Evolutionary conservation across 2,329 filamentous ascomycete genomes (phyloP), one percentile per base, ranked within the genome.

Genomic region (Talaromyces sp.): DNA sequence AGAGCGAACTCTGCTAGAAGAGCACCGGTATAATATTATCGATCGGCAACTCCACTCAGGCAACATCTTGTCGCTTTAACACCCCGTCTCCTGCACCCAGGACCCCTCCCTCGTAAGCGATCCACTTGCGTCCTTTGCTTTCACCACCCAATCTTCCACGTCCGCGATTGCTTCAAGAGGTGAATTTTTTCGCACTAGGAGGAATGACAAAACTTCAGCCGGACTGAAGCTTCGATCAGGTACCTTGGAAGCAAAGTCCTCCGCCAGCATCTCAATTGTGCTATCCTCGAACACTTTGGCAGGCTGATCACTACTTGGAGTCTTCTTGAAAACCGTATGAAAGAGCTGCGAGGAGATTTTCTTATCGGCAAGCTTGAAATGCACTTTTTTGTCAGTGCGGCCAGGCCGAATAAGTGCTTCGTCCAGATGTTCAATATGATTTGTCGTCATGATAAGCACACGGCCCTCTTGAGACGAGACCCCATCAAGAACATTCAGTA

Each of bases 401-500:
- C 89, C 88, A 0, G 89, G 88, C 0, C 89, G 80, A 45, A 91
- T 86, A 5, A 94, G 79, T 0, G 88, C 89, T 41, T 86, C 81
- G 65, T 92, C 89, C 0, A 93, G 81, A 13, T 82, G 79, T 62
- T 92, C 86, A 2, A 87, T 86, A 54, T 85, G 82, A 71, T 93
- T 94, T 29, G 88, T 91, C 0, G 89, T 92, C 87, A 92, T 91
- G 74, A 93, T 86, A 16, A 93, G 80, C 11, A 93, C 83, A 41
- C 88, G 83, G 22, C 89, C 89, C 73, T 93, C 89, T 62, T 90
- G 88, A 3, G 86, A 88, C 1, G 87, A 88, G 1, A 91, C 89
- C 49, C 90, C 89, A 64, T 95, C 90, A 36, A 95, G 90, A 52
- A 88, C 87, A 70, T 95, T 95, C 47, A 95, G 80, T 1, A 95